Evolutionary conservation across 2,329 filamentous ascomycete species (phyloP).

Genomic region (Cladosporium austrohemisphaericum): DNA sequence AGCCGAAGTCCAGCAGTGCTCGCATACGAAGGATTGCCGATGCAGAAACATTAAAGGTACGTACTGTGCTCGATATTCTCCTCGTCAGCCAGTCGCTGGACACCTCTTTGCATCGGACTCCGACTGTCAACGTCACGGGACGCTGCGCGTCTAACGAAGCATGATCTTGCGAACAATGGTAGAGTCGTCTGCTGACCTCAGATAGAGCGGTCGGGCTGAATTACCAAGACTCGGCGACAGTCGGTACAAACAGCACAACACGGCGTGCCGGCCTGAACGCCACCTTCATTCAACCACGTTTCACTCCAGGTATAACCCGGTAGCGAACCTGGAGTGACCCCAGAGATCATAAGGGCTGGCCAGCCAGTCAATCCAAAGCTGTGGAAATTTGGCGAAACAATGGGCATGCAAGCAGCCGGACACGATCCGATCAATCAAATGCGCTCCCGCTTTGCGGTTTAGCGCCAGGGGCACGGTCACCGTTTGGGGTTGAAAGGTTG

Average conservation of each 20-base stretch:
- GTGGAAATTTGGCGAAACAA: constrained; percentile 14
- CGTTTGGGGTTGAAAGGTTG: constrained; percentile 1
- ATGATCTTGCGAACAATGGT: too few relatives aligned
- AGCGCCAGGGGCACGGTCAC: constrained; percentile 13
- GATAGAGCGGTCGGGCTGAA: too few relatives aligned
- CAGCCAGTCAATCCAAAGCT: neutral
- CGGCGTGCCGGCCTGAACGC: too few relatives aligned
- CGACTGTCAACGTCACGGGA: too few relatives aligned
- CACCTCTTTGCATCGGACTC: neutral
- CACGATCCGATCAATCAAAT: neutral
- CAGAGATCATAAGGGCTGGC: neutral
- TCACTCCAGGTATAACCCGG: constrained; percentile 4
- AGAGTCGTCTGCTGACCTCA: too few relatives aligned
- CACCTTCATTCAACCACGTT: neutral
- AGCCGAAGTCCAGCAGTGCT: neutral
- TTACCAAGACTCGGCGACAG: too few relatives aligned
- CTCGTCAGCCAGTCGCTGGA: too few relatives aligned
- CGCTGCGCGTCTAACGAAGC: neutral
- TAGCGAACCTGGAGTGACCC: neutral
- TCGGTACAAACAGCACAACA: too few relatives aligned
- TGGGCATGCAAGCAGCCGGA: constrained; percentile 5
- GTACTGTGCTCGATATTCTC: too few relatives aligned
- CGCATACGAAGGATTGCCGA: neutral
- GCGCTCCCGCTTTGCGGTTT: constrained; percentile 3
- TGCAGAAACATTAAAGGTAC: too few relatives aligned